A percentile compares a stretch with the other conserved stretches of the same genome.
phyloP scores from a whole-genome alignment of 768 basidiomycete genomes.

The Russula griseocarnosa region DNA sequence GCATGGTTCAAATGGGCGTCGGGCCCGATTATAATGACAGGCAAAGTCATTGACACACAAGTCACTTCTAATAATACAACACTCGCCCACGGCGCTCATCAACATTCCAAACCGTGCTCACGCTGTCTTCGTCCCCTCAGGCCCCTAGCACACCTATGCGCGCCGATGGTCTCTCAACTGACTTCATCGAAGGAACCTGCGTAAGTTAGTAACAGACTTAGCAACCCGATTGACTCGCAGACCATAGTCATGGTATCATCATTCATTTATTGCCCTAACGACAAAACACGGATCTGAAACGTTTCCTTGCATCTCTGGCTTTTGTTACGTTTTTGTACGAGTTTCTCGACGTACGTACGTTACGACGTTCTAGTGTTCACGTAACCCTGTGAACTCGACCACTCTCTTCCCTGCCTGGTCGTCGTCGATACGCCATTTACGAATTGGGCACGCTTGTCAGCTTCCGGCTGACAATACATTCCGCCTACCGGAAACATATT shows the following conservation, averaged over 20 bases:
- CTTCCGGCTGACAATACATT: not conserved
- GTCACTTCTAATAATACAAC: not conserved
- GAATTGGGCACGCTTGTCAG: not conserved
- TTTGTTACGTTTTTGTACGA: not conserved
- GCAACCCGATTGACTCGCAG: not conserved
- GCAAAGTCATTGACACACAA: not conserved
- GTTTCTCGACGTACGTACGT: no score
- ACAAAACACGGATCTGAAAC: not conserved
- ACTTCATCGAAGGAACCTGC: not conserved
- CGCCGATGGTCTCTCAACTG: not conserved
- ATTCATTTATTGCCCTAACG: not conserved
- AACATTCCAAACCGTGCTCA: not conserved
- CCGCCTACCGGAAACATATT: not conserved
- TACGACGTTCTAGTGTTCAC: no score
- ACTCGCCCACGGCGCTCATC: not conserved
- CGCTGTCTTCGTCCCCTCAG: not conserved
- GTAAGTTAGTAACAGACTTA: not conserved
- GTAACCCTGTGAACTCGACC: no score
- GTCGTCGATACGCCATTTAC: not conserved
- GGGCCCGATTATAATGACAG: not conserved
- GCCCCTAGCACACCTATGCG: not conserved
- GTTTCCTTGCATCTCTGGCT: constrained; percentile 13
- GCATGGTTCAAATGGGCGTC: not conserved
- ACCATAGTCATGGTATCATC: no score
- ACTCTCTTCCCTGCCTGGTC: constrained; percentile 16